Conservation (phyloP, 2,329 filamentous ascomycete genomes). For the Decorospora gaudefroyi region DNA sequence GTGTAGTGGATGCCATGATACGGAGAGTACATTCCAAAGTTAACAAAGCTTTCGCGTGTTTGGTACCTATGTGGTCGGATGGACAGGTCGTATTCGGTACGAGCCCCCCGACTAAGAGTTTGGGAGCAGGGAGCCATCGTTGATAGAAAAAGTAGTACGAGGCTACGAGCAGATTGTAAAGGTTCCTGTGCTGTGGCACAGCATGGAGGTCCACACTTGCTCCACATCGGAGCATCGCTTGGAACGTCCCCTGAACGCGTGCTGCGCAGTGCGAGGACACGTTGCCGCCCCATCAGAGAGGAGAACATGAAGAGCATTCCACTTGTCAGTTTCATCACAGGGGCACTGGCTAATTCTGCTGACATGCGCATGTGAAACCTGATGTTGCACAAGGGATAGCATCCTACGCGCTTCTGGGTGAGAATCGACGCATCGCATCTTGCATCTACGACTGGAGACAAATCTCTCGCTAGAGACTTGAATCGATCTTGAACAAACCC, state of each 20-base stretch:
- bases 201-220: slow-evolving; percentile 1
- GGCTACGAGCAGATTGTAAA: too few species aligned
- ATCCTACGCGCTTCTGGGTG: slow-evolving; percentile 3
- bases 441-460: slow-evolving; percentile 9
- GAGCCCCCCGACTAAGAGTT: too few species aligned
- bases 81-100: too few species aligned
- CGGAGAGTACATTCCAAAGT: too few species aligned
- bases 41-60: too few species aligned
- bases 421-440: slow-evolving; percentile 10
- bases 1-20: too few species aligned
- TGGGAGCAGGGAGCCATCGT: too few species aligned
- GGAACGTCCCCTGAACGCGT: slow-evolving; percentile 3
- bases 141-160: too few species aligned
- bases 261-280: slow-evolving; percentile 18
- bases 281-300: slow-evolving; percentile 7
- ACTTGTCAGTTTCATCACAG: neutral
- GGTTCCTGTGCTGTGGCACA: too few species aligned
- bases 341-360: neutral
- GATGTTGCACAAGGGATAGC: slow-evolving; percentile 5
- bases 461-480: slow-evolving; percentile 6
- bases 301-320: slow-evolving; percentile 5
- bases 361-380: neutral
- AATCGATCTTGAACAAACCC: slow-evolving; percentile 10
- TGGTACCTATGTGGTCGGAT: too few species aligned
- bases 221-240: slow-evolving; percentile 13